phyloP scores from a whole-genome alignment of 108 stramenopile species.

The Cyclostephanos invisitatus region DNA sequence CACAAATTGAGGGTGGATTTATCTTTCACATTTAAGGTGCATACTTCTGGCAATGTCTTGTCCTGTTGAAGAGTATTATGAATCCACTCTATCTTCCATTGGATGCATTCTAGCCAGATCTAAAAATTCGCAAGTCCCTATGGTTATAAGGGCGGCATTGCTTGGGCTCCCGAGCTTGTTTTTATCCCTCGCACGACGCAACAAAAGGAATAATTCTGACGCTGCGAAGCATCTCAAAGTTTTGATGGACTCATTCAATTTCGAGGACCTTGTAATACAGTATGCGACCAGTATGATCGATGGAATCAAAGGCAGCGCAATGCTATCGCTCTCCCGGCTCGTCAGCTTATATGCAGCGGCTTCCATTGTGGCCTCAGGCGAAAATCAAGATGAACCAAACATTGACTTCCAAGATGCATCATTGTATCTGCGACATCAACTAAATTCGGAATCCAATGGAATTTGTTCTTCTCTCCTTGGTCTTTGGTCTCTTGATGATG shows the following conservation, averaged over 20 bases:
- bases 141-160: slow-evolving; percentile 13
- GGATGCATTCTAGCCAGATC: slow-evolving; percentile 26
- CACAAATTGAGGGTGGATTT: neutral
- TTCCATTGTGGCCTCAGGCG: slow-evolving; percentile 21
- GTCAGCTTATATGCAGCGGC: slow-evolving; percentile 30
- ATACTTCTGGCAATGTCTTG: slow-evolving; percentile 35
- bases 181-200: slow-evolving; percentile 28
- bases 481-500: slow-evolving; percentile 9
- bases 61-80: slow-evolving; percentile 33
- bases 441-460: slow-evolving; percentile 13
- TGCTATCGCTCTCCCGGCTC: slow-evolving; percentile 25
- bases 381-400: neutral
- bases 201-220: slow-evolving; percentile 3
- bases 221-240: slow-evolving; percentile 26
- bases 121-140: slow-evolving; percentile 5
- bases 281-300: slow-evolving; percentile 14
- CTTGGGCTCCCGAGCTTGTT: slow-evolving; percentile 36
- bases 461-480: slow-evolving; percentile 17
- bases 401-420: slow-evolving; percentile 11
- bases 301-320: slow-evolving; percentile 18
- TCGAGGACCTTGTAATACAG: slow-evolving; percentile 22
- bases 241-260: slow-evolving; percentile 36
- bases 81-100: slow-evolving; percentile 36
- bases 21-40: slow-evolving; percentile 11
- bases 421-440: slow-evolving; percentile 25